Percentiles rank a stretch among this genome's conserved stretches.
Conservation (phyloP, 1,284 basidiomycete species). For the Leccinum angustisporum region DNA sequence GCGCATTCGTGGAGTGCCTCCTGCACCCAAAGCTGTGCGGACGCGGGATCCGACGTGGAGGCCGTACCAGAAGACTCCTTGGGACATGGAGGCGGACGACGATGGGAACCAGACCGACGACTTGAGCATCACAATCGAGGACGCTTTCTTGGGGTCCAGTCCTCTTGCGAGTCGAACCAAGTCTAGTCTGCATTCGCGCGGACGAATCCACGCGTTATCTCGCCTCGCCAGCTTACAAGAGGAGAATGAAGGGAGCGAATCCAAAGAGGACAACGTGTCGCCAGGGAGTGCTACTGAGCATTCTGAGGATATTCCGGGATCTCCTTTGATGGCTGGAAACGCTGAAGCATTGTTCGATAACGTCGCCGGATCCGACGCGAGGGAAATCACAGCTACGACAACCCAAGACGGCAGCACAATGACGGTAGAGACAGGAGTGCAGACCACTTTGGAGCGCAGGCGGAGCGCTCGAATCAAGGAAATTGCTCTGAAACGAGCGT, state of each 20-base stretch:
- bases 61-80: slow-evolving; percentile 21
- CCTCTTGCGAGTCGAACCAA: slow-evolving; percentile 27
- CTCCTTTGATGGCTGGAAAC: slow-evolving; percentile 22
- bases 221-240: slow-evolving; percentile 28
- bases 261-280: slow-evolving; percentile 11
- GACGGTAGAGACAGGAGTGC: background rate
- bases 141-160: slow-evolving; percentile 26
- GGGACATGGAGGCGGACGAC: slow-evolving; percentile 29
- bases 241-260: slow-evolving; percentile 24
- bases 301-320: slow-evolving; percentile 25
- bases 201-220: slow-evolving; percentile 6
- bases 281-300: background rate
- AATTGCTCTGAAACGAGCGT: slow-evolving; percentile 16
- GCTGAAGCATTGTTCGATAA: background rate
- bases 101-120: slow-evolving; percentile 4
- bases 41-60: slow-evolving; percentile 23
- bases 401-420: background rate
- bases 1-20: slow-evolving; percentile 16
- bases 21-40: slow-evolving; percentile 29
- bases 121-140: slow-evolving; percentile 14
- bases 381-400: background rate
- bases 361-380: background rate
- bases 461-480: slow-evolving; percentile 31
- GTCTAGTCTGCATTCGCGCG: slow-evolving; percentile 6
- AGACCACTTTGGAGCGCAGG: slow-evolving; percentile 15